Evolutionary conservation across 768 basidiomycete genomes (phyloP).

Genomic region (Russula virescens): DNA sequence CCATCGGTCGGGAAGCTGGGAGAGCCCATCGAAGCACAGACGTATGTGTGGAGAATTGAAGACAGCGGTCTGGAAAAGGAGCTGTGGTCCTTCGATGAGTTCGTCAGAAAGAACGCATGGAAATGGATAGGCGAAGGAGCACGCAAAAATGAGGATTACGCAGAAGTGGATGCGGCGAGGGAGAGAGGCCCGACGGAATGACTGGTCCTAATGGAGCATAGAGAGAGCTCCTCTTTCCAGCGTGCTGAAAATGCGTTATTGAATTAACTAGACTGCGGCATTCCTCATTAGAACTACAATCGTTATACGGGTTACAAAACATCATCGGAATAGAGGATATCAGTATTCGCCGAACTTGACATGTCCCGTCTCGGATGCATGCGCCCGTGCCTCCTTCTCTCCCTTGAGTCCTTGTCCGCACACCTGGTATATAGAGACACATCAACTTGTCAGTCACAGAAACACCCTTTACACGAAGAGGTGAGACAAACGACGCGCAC

Average conservation of each 20-base stretch:
- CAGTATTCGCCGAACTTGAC: conserved; percentile 77
- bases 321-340: conserved; percentile 9
- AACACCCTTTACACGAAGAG: not conserved
- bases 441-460: conserved; percentile 1
- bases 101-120: conserved; percentile 68
- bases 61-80: conserved; percentile 43
- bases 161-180: conserved; percentile 48
- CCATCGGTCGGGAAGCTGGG: conserved; percentile 34
- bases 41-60: conserved; percentile 62
- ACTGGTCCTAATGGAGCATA: not conserved
- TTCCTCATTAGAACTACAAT: not conserved
- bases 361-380: conserved; percentile 86
- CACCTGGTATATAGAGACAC: conserved; percentile 38
- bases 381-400: conserved; percentile 87
- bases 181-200: conserved; percentile 19
- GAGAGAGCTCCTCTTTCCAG: not conserved
- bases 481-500: conserved; percentile 35
- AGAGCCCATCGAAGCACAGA: conserved; percentile 45
- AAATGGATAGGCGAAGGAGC: conserved; percentile 60
- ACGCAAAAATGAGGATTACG: conserved; percentile 37
- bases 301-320: not conserved
- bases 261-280: not conserved
- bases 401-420: conserved; percentile 86
- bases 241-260: not conserved
- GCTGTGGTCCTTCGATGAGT: conserved; percentile 81